Evolutionary conservation across 768 basidiomycete species (phyloP).

Genomic region (Boletus pseudopeckii): DNA sequence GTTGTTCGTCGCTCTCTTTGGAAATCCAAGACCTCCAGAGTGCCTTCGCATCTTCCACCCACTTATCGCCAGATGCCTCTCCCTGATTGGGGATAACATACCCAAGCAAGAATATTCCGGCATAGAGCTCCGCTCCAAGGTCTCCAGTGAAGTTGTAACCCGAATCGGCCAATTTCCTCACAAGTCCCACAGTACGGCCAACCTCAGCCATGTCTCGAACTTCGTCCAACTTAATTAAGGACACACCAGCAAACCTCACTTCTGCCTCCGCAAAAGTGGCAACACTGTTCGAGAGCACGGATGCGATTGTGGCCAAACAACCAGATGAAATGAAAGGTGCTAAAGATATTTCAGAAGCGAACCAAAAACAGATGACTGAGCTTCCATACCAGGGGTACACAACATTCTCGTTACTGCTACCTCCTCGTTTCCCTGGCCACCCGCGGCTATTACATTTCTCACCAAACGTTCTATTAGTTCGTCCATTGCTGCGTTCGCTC

Average conservation of each 20-base stretch:
- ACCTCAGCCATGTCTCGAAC: not conserved
- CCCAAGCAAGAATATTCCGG: conserved; percentile 20
- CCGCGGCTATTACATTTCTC: not conserved
- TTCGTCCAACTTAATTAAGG: conserved; percentile 1
- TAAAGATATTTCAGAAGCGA: conserved; percentile 3
- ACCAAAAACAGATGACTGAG: not conserved
- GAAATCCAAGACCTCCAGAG: conserved; percentile 33
- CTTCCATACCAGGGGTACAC: conserved; percentile 16
- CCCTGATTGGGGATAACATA: conserved; percentile 14
- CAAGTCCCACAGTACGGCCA: conserved; percentile 6
- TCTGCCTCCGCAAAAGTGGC: conserved; percentile 10
- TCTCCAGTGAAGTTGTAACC: conserved; percentile 21
- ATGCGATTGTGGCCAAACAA: conserved; percentile 16
- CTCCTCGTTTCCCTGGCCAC: not conserved
- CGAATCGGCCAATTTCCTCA: conserved; percentile 15
- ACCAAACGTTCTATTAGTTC: conserved; percentile 31
- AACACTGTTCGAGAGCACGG: conserved; percentile 16
- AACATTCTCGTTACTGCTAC: conserved; percentile 8
- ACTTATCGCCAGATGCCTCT: conserved; percentile 9
- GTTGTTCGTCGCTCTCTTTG: conserved; percentile 10
- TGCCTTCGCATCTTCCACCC: conserved; percentile 20
- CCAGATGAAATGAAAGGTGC: conserved; percentile 21
- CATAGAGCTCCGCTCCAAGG: conserved; percentile 19
- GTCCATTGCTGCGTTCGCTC: conserved; percentile 45
- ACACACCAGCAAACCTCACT: conserved; percentile 12